Evolutionary conservation across 2,329 filamentous ascomycete genomes (phyloP).

Genomic region (Rugonectria rugulosa): DNA sequence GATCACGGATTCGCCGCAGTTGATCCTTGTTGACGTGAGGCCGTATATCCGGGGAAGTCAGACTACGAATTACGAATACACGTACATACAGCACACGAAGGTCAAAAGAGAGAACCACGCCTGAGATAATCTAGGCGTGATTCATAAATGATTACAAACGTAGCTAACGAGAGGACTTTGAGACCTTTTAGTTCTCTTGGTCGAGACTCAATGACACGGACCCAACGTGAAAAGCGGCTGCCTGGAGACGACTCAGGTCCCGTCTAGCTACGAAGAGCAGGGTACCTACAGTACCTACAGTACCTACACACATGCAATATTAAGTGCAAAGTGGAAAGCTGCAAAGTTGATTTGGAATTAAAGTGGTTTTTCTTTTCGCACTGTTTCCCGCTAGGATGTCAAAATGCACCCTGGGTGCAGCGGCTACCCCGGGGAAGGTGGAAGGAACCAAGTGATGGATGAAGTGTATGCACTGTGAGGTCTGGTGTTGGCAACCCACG

Average conservation of each 20-base stretch:
- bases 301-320: too few species aligned
- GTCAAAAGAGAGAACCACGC: too few species aligned
- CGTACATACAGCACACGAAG: too few species aligned
- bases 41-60: too few species aligned
- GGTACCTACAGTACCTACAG: too few species aligned
- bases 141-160: too few species aligned
- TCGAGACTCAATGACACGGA: background rate
- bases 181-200: too few species aligned
- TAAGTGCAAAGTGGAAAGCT: background rate
- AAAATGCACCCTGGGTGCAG: slow-evolving; percentile 32
- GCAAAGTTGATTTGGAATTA: too few species aligned
- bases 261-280: too few species aligned
- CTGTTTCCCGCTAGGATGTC: slow-evolving; percentile 18
- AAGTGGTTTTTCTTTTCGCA: background rate
- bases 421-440: slow-evolving; percentile 38
- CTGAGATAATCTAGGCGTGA: too few species aligned
- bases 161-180: background rate
- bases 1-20: background rate
- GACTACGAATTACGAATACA: too few species aligned
- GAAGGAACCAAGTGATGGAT: background rate
- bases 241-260: too few species aligned
- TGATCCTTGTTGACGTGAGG: background rate
- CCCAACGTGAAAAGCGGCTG: background rate
- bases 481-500: background rate
- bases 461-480: slow-evolving; percentile 10